Evolutionary conservation across 2,329 filamentous ascomycete species (phyloP).

Genomic region (Neophaeococcomyces mojaviensis): DNA sequence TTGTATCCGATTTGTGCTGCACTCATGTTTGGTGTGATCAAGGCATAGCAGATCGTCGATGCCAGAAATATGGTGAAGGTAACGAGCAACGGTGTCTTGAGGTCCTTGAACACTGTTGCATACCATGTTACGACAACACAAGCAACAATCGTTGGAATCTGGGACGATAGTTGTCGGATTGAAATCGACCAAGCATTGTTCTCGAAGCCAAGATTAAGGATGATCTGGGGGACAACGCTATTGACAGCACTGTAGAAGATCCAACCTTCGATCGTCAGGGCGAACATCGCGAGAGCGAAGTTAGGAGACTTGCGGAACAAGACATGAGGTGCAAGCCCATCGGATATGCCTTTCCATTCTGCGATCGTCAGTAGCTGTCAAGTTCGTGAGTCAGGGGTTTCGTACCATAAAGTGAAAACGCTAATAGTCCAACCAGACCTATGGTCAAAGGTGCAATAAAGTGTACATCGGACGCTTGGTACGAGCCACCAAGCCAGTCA

Average conservation of each 20-base stretch:
- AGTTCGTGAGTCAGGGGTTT: not conserved
- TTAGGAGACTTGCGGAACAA: conserved; percentile 49
- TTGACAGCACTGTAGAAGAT: conserved; percentile 51
- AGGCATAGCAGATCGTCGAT: conserved; percentile 42
- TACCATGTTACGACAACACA: conserved; percentile 41
- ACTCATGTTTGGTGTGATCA: conserved; percentile 39
- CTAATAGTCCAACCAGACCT: conserved; percentile 34
- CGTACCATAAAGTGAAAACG: conserved; percentile 33
- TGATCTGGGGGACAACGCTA: conserved; percentile 43
- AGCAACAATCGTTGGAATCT: conserved; percentile 33
- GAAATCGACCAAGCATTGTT: conserved; percentile 42
- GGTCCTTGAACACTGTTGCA: conserved; percentile 43
- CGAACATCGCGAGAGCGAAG: conserved; percentile 48
- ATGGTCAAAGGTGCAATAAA: conserved; percentile 35
- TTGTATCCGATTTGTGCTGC: conserved; percentile 42
- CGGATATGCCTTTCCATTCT: conserved; percentile 50
- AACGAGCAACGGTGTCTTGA: conserved; percentile 40
- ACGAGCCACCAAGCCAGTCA: conserved; percentile 41
- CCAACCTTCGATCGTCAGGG: conserved; percentile 53
- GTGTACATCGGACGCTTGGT: conserved; percentile 34
- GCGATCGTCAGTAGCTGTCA: conserved; percentile 2
- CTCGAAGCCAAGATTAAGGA: conserved; percentile 44
- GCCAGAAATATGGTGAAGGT: conserved; percentile 43
- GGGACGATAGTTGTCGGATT: conserved; percentile 42
- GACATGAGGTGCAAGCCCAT: conserved; percentile 50